Percentiles rank a stretch among this genome's conserved stretches.
Evolutionary conservation across 1,139 yeast genomes (phyloP).

Genomic region (Yamadazyma taylorii): DNA sequence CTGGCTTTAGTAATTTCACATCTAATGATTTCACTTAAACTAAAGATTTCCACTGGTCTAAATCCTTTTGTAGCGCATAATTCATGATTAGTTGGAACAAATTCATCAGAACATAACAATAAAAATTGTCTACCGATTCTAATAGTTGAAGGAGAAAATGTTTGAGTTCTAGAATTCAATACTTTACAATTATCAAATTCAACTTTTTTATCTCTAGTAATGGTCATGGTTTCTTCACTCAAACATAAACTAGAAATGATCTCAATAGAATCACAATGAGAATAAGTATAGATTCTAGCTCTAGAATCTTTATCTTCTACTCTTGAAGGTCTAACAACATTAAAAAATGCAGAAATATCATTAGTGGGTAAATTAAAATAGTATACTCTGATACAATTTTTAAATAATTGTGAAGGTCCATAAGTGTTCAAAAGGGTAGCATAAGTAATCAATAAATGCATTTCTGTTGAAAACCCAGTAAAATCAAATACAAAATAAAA

Average conservation of each 20-base stretch:
- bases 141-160: constrained; percentile 52
- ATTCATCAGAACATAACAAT: constrained; percentile 50
- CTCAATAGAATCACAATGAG: constrained; percentile 51
- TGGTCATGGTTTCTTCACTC: constrained; percentile 35
- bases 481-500: constrained; percentile 68
- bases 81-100: constrained; percentile 23
- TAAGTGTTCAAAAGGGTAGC: constrained; percentile 35
- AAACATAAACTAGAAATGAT: constrained; percentile 52
- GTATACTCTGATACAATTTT: constrained; percentile 56
- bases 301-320: constrained; percentile 17
- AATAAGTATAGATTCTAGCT: constrained; percentile 32
- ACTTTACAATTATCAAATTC: constrained; percentile 58
- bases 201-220: constrained; percentile 57
- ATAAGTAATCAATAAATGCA: constrained; percentile 24
- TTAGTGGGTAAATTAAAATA: constrained; percentile 60
- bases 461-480: constrained; percentile 52
- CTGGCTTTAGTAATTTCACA: constrained; percentile 54
- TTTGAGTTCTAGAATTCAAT: constrained; percentile 35
- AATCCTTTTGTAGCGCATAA: constrained; percentile 32
- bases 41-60: constrained; percentile 51
- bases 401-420: constrained; percentile 50
- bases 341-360: constrained; percentile 24
- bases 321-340: constrained; percentile 14
- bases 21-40: constrained; percentile 50
- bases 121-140: constrained; percentile 71